These are phyloP conservation scores for Lenwebbia sp. DNA, from an alignment of 345 rosid genomes.

Conservation along the genomic window DNA sequence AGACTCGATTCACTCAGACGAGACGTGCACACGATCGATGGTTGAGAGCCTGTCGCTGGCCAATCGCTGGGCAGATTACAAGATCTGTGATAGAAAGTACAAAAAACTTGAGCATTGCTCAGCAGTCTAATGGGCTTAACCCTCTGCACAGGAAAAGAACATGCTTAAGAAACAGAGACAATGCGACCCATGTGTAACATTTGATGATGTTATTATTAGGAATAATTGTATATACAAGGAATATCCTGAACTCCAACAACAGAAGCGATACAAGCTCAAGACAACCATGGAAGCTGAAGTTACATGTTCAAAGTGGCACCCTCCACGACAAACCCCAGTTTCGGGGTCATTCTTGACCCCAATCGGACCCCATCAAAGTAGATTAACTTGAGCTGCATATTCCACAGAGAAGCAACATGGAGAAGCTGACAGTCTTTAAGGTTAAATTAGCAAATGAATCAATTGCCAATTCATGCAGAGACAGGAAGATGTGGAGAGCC, in stretches of 20 bases:
- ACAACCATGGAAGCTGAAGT: not conserved
- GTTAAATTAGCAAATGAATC: not conserved
- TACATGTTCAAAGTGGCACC: not conserved
- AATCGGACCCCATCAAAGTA: not conserved
- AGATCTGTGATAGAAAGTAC: not conserved
- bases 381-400: not conserved
- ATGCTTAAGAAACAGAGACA: not conserved
- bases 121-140: not conserved
- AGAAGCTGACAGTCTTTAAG: not conserved
- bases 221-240: not conserved
- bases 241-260: not conserved
- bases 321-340: not conserved
- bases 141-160: not conserved
- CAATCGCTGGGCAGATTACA: not conserved
- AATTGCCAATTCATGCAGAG: not conserved
- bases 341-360: not conserved
- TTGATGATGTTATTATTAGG: not conserved
- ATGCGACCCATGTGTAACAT: not conserved
- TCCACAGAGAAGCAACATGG: not conserved
- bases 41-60: not conserved
- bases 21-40: not conserved
- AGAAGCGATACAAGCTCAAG: not conserved
- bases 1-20: not conserved
- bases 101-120: not conserved
- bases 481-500: conserved; percentile 20